A percentile compares a stretch with the other conserved stretches of the same genome.
Evolutionary conservation across 345 rosid species (phyloP).

Genomic region (Pelargonium nanum): DNA sequence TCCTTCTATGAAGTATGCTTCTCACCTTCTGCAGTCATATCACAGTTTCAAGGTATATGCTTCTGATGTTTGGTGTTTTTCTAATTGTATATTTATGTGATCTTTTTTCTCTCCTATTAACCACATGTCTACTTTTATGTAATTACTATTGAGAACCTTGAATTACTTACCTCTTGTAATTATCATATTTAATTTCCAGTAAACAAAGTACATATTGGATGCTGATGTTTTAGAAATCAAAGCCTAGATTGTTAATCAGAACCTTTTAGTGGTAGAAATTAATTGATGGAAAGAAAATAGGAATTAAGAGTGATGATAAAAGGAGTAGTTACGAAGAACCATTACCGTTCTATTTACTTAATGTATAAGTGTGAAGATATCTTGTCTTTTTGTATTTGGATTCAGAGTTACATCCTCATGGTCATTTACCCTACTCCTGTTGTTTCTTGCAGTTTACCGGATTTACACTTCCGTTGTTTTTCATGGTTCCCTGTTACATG

Average conservation of each 20-base stretch:
- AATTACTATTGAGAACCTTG: background rate
- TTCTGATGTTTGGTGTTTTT: background rate
- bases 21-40: constrained; percentile 64
- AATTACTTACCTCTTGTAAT: background rate
- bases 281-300: background rate
- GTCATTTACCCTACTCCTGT: constrained; percentile 4
- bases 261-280: no score
- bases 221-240: no score
- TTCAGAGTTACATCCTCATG: no score
- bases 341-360: background rate
- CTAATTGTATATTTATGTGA: background rate
- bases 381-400: background rate
- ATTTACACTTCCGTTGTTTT: constrained; percentile 64
- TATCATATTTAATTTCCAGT: no score
- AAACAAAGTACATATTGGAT: no score
- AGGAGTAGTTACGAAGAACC: background rate
- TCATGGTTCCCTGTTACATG: constrained; percentile 88
- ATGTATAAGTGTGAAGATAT: background rate
- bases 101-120: background rate
- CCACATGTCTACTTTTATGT: background rate
- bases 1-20: constrained; percentile 73
- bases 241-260: no score
- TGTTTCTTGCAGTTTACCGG: constrained; percentile 66
- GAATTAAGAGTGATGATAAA: background rate
- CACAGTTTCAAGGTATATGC: constrained; percentile 62